Evolutionary conservation across 148 eudicot genomes (phyloP), one percentile per base, ranked within the genome.

Genomic region (Spergularia bocconei): DNA sequence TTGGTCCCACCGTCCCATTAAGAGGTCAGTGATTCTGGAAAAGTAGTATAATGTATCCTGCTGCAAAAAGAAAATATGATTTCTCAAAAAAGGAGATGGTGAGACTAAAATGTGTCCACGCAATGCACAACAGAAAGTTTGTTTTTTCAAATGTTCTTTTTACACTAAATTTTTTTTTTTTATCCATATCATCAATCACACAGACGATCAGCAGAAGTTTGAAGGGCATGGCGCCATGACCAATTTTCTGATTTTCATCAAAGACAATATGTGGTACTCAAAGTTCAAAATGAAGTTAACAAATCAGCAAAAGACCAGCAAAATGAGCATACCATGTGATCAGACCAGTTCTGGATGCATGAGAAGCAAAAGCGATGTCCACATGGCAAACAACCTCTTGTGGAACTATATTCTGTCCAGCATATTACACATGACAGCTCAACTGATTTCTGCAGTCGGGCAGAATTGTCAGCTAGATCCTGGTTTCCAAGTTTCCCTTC

Each of bases 361-460:
- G 88, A 71, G 80, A 92, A 92, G 81, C 97, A 95, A 82, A 92
- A 95, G 52, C 98, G 87, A 83, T 95, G 98, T 56, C 98, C 98
- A 84, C 98, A 95, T 57, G 86, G 90, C 77, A 95, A 83, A 76
- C 86, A 84, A 54, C 98, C 98, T 75, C 98, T 88, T 12, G 83
- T 78, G 77, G 93, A 86, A 77, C 98, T 86, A 73, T 72, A 92
- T 55, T 89, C 86, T 72, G 97, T 92, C 89, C 87, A 92, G 82
- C 98, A 95, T 83, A 95, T 95, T 21, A 88, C 93, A 79, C 98
- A 95, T 20, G 97, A 89, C 70, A 89, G 65, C 57, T 85, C 87
- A 59, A 55, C 51, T 51, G 90, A 63, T 55, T 78, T 63, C 33
- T 86, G 38, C 38, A 58, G 68, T 83, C 78, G 75, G n/a, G 81